Evolutionary conservation across 1,284 basidiomycete genomes (phyloP), one percentile per base, ranked within the genome.

Genomic region (Stygiomarasmius scandens): DNA sequence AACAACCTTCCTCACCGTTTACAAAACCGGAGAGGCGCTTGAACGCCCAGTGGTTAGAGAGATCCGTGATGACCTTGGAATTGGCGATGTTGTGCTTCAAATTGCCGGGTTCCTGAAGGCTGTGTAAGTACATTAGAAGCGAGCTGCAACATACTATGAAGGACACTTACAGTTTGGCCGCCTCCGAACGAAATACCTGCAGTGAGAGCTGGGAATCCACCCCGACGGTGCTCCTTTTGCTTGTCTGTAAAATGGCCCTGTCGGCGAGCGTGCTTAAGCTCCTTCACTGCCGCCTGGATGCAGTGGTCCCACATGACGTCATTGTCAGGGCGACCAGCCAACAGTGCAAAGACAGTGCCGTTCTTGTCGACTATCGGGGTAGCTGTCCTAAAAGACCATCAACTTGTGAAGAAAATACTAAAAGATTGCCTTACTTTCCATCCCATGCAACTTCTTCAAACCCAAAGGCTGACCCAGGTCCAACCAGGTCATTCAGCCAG

Each of bases 1-100:
- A n/a, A n/a, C n/a, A n/a, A n/a, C n/a, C n/a, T n/a, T n/a, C n/a
- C 52, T 46, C 20, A 56, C 54, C 45, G 38, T 46, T 44, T 12
- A 20, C 45, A 29, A 50, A 50, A n/a, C 56, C 51, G 38, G 52
- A 32, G 5, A 49, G 12, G n/a, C 50, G 22, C 25, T 43, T 41
- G 11, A 48, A 46, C 22, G 34, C 20, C 24, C 29, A 25, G 44
- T 38, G 20, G 6, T 47, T 43, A n/a, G 32, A 20, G 22, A 53
- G 24, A 8, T 11, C 16, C 16, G 54, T 47, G 2, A 54, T 8
- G 16, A 48, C 52, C 16, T 20, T 46, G 6, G 16, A 19, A 22
- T 53, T 46, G 8, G 16, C 46, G 14, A 25, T 22, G 46, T 19
- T 47, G 20, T 38, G 27, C 3, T 25, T 20, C 14, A 56, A 14